Evolutionary conservation across 805 yeast genomes (phyloP).

Genomic region (Groenewaldozyma salmanticensis): DNA sequence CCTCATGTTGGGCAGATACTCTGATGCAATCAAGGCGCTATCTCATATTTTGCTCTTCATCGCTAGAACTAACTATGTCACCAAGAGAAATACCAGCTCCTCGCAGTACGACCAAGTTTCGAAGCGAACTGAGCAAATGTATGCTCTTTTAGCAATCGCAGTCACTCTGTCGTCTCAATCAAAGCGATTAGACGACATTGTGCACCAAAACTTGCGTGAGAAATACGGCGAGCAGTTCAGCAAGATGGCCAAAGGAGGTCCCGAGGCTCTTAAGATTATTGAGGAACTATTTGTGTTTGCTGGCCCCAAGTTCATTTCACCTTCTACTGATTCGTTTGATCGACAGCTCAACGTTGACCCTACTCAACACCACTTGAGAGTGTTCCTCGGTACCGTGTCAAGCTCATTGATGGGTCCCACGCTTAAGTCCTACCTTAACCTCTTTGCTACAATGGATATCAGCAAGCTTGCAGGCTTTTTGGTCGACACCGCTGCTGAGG

Average conservation of each 20-base stretch:
- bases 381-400: slow-evolving; percentile 35
- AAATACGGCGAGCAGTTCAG: slow-evolving; percentile 38
- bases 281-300: slow-evolving; percentile 40
- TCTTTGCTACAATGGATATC: slow-evolving; percentile 38
- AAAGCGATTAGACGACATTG: slow-evolving; percentile 37
- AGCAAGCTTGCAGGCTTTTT: slow-evolving; percentile 32
- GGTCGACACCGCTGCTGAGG: too few species aligned
- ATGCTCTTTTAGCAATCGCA: slow-evolving; percentile 38
- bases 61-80: slow-evolving; percentile 36
- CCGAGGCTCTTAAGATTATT: slow-evolving; percentile 25
- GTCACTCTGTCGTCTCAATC: slow-evolving; percentile 34
- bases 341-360: slow-evolving; percentile 31
- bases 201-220: slow-evolving; percentile 36
- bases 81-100: slow-evolving; percentile 19
- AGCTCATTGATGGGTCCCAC: slow-evolving; percentile 32
- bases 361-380: slow-evolving; percentile 32
- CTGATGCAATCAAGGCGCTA: slow-evolving; percentile 41
- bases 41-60: slow-evolving; percentile 39
- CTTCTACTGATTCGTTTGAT: slow-evolving; percentile 27
- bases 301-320: slow-evolving; percentile 40
- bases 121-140: slow-evolving; percentile 43
- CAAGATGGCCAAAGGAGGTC: slow-evolving; percentile 31
- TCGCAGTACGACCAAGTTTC: slow-evolving; percentile 39
- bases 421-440: slow-evolving; percentile 36
- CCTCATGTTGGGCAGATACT: slow-evolving; percentile 40